Conservation (phyloP, 495 filamentous ascomycete species). For the Aspergillus wentii region DNA sequence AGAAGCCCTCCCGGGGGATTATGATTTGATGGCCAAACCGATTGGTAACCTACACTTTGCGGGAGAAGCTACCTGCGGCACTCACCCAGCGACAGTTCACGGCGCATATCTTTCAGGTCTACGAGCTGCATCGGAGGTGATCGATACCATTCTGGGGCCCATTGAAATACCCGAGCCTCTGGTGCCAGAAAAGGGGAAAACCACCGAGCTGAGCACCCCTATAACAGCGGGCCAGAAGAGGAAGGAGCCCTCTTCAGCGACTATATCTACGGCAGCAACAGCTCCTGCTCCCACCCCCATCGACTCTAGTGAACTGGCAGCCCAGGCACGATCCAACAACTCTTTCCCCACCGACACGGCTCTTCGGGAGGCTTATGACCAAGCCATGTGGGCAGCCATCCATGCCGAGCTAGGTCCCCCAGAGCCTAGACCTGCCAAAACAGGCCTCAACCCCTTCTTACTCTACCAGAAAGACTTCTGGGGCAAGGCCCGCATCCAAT, state of each 20-base stretch:
- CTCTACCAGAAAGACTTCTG: slow-evolving; percentile 71
- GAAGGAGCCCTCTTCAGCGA: slow-evolving; percentile 11
- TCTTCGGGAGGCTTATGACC: slow-evolving; percentile 64
- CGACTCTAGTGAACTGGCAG: no score
- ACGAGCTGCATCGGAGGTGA: slow-evolving; percentile 78
- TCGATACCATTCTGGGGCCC: slow-evolving; percentile 73
- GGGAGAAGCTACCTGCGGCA: slow-evolving; percentile 91
- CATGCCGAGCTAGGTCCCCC: slow-evolving; percentile 65
- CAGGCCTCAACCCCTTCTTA: slow-evolving; percentile 68
- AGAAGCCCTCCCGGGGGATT: slow-evolving; percentile 76
- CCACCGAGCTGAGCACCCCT: slow-evolving; percentile 10
- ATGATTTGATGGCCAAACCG: slow-evolving; percentile 83
- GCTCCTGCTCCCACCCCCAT: slow-evolving; percentile 1
- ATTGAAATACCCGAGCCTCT: slow-evolving; percentile 72
- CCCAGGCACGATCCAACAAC: slow-evolving; percentile 5
- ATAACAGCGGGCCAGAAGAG: slow-evolving; percentile 13
- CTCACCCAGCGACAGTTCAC: slow-evolving; percentile 94
- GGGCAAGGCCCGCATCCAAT: slow-evolving; percentile 65
- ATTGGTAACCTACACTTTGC: slow-evolving; percentile 93
- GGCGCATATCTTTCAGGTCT: slow-evolving; percentile 93
- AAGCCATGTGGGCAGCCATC: slow-evolving; percentile 65
- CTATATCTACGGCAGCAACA: slow-evolving; percentile 6
- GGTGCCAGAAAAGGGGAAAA: slow-evolving; percentile 55
- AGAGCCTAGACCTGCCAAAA: slow-evolving; percentile 63
- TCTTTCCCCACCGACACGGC: slow-evolving; percentile 38